Percentiles rank a stretch among this genome's conserved stretches.
Conservation (phyloP, 179 eudicot genomes). For the Vitellaria paradoxa region DNA sequence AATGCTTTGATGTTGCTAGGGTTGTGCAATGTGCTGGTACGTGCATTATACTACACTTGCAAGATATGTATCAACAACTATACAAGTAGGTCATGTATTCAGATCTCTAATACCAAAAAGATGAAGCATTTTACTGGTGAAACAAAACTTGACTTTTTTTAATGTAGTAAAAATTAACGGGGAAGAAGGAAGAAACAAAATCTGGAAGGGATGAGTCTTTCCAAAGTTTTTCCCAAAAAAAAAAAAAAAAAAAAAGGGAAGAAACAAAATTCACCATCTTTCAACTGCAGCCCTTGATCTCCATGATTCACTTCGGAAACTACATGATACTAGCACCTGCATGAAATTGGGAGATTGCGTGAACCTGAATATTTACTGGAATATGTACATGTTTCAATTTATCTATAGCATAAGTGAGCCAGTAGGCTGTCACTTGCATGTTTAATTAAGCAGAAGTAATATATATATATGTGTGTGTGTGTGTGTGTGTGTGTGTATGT, state of each 20-base stretch:
- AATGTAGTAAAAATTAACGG: neutral
- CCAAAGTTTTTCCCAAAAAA: no score
- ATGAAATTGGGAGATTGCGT: neutral
- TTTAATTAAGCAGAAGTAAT: no score
- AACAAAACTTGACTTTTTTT: neutral
- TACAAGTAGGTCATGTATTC: neutral
- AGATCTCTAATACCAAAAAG: neutral
- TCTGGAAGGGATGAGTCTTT: no score
- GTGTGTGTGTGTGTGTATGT: no score
- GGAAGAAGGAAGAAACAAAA: neutral
- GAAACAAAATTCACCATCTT: neutral
- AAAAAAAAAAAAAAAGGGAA: no score
- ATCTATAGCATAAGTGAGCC: no score
- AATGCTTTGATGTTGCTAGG: no score
- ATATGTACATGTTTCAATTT: no score
- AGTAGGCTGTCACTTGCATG: no score
- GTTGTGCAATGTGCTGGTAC: neutral
- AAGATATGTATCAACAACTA: neutral
- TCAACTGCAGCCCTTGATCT: neutral
- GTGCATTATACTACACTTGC: neutral
- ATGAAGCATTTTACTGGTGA: neutral
- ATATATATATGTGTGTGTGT: no score
- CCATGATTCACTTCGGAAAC: neutral
- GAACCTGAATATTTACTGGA: no score
- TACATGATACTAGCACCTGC: neutral